Base-by-base conservation (phyloP, 108 stramenopile species). In the Cylindrotheca fusiformis region DNA sequence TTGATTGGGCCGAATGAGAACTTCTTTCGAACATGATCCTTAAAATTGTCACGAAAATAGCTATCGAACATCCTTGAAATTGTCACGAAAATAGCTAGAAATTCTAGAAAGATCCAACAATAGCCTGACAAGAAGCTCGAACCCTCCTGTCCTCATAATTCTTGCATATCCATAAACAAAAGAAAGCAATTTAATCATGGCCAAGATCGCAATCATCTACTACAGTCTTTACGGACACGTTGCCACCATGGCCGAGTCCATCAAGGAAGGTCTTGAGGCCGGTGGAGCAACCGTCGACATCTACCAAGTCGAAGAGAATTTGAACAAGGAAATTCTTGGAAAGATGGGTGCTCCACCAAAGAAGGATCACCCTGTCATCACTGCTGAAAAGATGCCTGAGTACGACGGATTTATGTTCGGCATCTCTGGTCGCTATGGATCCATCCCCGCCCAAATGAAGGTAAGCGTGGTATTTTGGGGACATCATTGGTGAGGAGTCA, bases 341-440 rank as follows among this genome's bases (percentile, higher is more conserved):
- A 86, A 85, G 67, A 89, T 89, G 87, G 62, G 65, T 26, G 87
- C 82, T 0, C 76, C 78, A 19, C 64, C 73, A 44, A 75, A 81
- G 57, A 41, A 48, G 4, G 77, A 82, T 58, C 29, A 64, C 33
- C 78, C 84, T 12, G 49, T 81, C 52, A 74, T 76, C 44, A 71
- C 58, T 31, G 30, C 85, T 17, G 68, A 58, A 18, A 72, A 80
- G 45, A 60, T 90, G 60, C 17, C 48, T 12, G 76, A 82, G 31
- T 73, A 70, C 45, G 88, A 90, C 51, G 88, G 85, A 47, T 57
- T 90, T 59, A 32, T 90, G 10, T 90, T 90, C 53, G 87, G 88
- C 27, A 25, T 90, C 48, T 63, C 72, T 24, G 82, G 83, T 30
- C 80, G 88, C 10, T 90, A 71, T 54, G 88, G 88, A 53, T 68